Evolutionary conservation across 768 basidiomycete genomes (phyloP), one percentile per base, ranked within the genome.

Genomic region (Kwoniella bestiolae): DNA sequence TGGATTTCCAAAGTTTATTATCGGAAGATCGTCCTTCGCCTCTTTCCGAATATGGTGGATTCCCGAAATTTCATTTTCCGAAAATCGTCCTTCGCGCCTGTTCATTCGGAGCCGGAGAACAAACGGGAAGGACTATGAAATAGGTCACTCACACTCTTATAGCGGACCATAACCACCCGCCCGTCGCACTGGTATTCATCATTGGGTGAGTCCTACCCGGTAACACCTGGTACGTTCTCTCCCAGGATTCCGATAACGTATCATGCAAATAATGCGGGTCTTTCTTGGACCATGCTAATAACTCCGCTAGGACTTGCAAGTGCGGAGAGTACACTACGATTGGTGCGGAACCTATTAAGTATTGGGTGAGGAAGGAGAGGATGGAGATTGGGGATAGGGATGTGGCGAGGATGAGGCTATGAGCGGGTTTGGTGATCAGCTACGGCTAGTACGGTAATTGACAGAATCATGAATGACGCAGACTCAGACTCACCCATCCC

Each of bases 191-290:
- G 64, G 88, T 91, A 61, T 85, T 89, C 96, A 99, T 98, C 69
- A 86, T 87, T 3, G 96, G 96, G 83, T 99, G 96, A 44, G 92
- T 95, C 35, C 96, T 86, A 25, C 96, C 95, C 25, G 96, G 96
- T n/a, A 99, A 84, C 65, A 87, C 87, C 79, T 98, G 95, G 82
- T 98, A 99, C 68, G 87, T 86, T 29, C 95, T 87, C 45, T 92
- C 80, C 90, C 91, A 97, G 11, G 87, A 84, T 81, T 98, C 95
- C 2, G 91, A 90, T 31, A 98, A 82, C 16, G 85, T 88, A 7
- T 92, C 89, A 32, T 87, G 88, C 11, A 98, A 83, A 80, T 87
- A 94, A 66, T 85, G 81, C 8, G 90, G 87, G 44, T 85, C 75
- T 26, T 85, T 82, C 51, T 91, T 87, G 72, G 97, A 81, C 68